Evolutionary conservation across 805 yeast genomes (phyloP).

Genomic region (Ogataea methanolica): DNA sequence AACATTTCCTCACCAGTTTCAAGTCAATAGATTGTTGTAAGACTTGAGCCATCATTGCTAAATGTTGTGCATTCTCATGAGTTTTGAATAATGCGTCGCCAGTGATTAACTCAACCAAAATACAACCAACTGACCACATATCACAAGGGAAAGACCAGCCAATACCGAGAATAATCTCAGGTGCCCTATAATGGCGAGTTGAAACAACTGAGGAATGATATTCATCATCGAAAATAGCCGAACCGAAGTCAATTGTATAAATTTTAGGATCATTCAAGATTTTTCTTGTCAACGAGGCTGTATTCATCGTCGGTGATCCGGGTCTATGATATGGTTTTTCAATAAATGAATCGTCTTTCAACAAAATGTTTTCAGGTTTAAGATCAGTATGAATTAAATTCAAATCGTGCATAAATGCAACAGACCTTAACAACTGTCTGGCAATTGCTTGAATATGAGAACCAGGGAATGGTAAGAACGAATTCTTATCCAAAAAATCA

Average conservation of each 20-base stretch:
- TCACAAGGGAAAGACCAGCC: constrained; percentile 99
- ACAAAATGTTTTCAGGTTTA: constrained; percentile 90
- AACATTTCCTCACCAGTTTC: constrained; percentile 29
- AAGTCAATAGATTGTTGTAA: constrained; percentile 49
- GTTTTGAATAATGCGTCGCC: constrained; percentile 95
- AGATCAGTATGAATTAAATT: constrained; percentile 92
- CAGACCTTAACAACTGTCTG: constrained; percentile 77
- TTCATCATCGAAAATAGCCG: constrained; percentile 91
- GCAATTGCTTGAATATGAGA: constrained; percentile 87
- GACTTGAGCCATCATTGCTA: constrained; percentile 90
- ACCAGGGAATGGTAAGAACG: constrained; percentile 88
- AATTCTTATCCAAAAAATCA: constrained; percentile 83
- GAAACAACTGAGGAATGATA: constrained; percentile 89
- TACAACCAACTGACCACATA: constrained; percentile 95
- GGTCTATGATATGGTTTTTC: constrained; percentile 34
- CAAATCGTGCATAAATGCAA: constrained; percentile 84
- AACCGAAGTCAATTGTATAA: constrained; percentile 94
- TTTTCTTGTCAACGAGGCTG: constrained; percentile 23
- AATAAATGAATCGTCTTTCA: constrained; percentile 48
- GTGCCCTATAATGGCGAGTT: constrained; percentile 95
- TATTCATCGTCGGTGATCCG: constrained; percentile 4
- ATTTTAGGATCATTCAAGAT: constrained; percentile 74
- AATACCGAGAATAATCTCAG: constrained; percentile 88
- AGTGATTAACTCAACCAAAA: constrained; percentile 81
- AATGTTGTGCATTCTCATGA: constrained; percentile 89